Evolutionary conservation across 192 early-diverging fungal genomes (phyloP), one percentile per base, ranked within the genome.

Genomic region (Backusella mclennaniae): DNA sequence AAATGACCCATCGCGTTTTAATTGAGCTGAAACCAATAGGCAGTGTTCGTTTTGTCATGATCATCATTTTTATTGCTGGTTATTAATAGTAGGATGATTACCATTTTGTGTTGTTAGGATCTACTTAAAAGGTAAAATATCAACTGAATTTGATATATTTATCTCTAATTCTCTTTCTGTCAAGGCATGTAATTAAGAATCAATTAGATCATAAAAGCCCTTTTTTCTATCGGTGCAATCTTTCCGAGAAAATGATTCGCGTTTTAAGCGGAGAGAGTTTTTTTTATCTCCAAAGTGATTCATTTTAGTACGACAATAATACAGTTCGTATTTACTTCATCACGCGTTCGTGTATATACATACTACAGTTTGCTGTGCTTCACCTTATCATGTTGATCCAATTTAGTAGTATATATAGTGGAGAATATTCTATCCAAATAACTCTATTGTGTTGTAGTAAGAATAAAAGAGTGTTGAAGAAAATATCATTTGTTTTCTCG

Each of bases 171-270:
- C 6, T 49, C 46, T n/a, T n/a, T 19, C 46, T 49, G 38, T 19
- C 46, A 49, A 49, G 17, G 46, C 6, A 49, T 49, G 19, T 6
- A 49, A 49, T 49, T 49, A 49, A 49, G 6, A 49, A 49, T 49
- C 46, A 49, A 49, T n/a, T 63, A 63, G 23, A 63, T 29, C 23
- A 63, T 63, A 29, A 63, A 63, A 29, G 3, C 23, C 21, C 26
- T 21, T 29, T 63, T 63, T 63, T 63, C 56, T 63, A 63, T 63
- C 56, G 56, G 56, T 29, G 9, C 23, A 26, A 31, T 26, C 56
- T 63, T n/a, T 63, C 56, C 56, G 56, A 63, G 26, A 63, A 63
- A 63, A 23, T 63, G 56, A 63, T 63, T 29, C 56, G 56, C 56
- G 21, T 63, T 63, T 63, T 63, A 63, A 63, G 56, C 56, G 56